Evolutionary conservation across 805 yeast genomes (phyloP), one percentile per base, ranked within the genome.

Genomic region (Nakazawaea molendinolei): DNA sequence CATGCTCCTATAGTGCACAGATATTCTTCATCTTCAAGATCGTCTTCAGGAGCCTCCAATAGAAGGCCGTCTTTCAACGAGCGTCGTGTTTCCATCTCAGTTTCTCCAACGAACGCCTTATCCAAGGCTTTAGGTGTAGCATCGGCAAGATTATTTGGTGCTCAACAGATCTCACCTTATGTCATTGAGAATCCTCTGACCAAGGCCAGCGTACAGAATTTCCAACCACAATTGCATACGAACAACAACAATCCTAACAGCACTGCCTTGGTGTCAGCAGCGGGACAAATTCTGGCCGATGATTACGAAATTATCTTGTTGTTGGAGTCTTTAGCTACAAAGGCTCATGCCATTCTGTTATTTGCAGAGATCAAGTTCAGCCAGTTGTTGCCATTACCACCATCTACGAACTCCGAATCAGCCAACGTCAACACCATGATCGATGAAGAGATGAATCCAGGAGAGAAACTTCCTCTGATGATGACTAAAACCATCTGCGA

Each of bases 311-410:
- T 72, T 15, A 55, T 70, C 5, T 46, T 51, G 19, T 64, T 68
- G 38, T 63, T 89, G 41, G 95, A 87, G 54, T 66, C 76, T 1
- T 61, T 86, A 30, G 86, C 95, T 2, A 86, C 96, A 1, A 87
- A 86, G 61, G 86, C 95, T 0, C 92, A 87, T 52, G 95, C 95
- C 0, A 78, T 92, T 15, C 77, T 79, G 44, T 65, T 86, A 22
- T 87, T 81, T 63, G 97, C 97, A 0, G 95, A 87, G 46, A 87
- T 86, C 19, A 92, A 92, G 57, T 86, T 80, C 49, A 69, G 81
- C 28, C 97, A 90, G 60, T 65, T 89, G 47, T 74, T 82, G 24
- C 95, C 95, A 8, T 64, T 78, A 18, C 81, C 86, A 1, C 79
- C 79, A 0, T 71, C 76, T 1, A 56, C 64, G 4, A 21, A 37